Evolutionary conservation across 2,329 filamentous ascomycete species (phyloP).

Genomic region (Dryadomyces sulphureus): DNA sequence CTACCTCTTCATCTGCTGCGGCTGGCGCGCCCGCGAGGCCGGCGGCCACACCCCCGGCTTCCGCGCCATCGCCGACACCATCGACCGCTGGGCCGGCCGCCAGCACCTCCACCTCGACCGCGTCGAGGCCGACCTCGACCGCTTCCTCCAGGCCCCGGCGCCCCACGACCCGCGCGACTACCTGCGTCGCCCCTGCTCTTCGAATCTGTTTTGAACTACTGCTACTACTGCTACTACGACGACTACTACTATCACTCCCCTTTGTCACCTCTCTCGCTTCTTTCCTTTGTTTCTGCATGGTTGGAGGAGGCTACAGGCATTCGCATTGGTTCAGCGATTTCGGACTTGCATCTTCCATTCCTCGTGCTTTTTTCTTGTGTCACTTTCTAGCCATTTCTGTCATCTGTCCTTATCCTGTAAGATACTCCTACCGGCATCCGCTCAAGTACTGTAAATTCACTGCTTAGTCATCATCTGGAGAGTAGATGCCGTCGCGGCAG

Average conservation of each 20-base stretch:
- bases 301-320: background rate
- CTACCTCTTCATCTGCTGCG: constrained; percentile 48
- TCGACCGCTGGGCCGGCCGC: constrained; percentile 45
- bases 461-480: constrained; percentile 7
- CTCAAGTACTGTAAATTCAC: too few relatives aligned
- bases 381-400: constrained; percentile 1
- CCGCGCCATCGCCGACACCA: constrained; percentile 39
- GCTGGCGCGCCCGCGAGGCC: constrained; percentile 36
- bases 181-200: background rate
- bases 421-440: too few relatives aligned
- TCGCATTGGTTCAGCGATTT: too few relatives aligned
- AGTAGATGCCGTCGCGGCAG: constrained; percentile 70
- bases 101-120: constrained; percentile 39
- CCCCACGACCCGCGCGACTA: background rate
- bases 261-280: background rate
- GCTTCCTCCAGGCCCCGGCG: constrained; percentile 7
- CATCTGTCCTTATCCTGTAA: background rate
- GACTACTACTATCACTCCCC: background rate
- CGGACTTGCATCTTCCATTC: background rate
- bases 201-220: too few relatives aligned
- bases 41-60: constrained; percentile 50
- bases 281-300: background rate
- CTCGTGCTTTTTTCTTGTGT: background rate
- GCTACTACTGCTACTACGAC: too few relatives aligned
- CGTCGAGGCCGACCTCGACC: constrained; percentile 43